Evolutionary conservation across 1,284 basidiomycete genomes (phyloP), one percentile per base, ranked within the genome.

Genomic region (Hymenochaete sp.): DNA sequence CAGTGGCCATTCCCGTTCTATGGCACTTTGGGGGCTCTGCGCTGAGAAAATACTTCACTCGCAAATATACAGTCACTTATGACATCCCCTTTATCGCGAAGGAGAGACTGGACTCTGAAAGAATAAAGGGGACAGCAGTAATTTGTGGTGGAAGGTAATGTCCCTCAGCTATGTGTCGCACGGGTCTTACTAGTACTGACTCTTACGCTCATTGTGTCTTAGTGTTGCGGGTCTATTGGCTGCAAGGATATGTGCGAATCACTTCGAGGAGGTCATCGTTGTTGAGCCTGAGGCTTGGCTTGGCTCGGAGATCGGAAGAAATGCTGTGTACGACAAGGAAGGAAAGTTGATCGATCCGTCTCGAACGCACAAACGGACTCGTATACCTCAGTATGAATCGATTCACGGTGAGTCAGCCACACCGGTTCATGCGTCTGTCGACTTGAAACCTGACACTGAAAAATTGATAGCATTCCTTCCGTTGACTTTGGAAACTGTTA

Each of bases 181-280:
- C 4, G 11, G 14, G 14, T 27, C 11, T 32, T 22, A 4, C 14
- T 10, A 6, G 13, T 32, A n/a, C 21, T 28, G 2, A 13, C 16
- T 8, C 19, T 14, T 38, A 45, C 26, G 14, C 21, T 16, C 14
- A 8, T 21, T 1, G 16, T 28, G 13, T 22, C 36, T 28, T 47
- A 61, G 59, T 39, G 55, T 62, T 13, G 55, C 52, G 2, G 59
- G 60, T 13, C 52, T 62, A n/a, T 46, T 59, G 21, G 44, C 60
- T 6, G 59, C 58, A 4, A 49, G 58, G 9, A 51, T 57, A 14
- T 58, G 55, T 27, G 49, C 52, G 13, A 62, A 63, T 44, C 62
- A 64, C 46, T 65, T 65, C 39, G 58, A 62, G 32, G 49, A 53
- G 8, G 63, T 65, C 28, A 22, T 64, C 14, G 53, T 66, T 29